Percentiles rank a stretch among this genome's conserved stretches.
Evolutionary conservation across 2,329 filamentous ascomycete genomes (phyloP).

Genomic region (Diaporthe helianthi): DNA sequence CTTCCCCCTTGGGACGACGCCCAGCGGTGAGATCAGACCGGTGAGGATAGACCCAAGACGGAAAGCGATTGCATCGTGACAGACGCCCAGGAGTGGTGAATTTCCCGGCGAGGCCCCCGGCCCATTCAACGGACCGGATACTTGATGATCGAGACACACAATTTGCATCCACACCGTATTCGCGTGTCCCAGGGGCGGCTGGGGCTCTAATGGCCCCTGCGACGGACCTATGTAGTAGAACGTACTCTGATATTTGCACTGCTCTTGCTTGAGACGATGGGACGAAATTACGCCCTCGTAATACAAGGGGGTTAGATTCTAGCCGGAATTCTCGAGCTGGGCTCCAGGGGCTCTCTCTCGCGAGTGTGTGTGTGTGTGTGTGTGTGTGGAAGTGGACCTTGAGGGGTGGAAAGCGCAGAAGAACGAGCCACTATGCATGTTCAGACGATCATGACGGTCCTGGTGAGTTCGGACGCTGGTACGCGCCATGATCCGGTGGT

Average conservation of each 20-base stretch:
- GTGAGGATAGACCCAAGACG: neutral
- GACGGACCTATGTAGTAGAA: neutral
- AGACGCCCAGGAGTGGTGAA: neutral
- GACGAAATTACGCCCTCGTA: neutral
- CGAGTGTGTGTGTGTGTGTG: no score
- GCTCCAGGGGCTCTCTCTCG: neutral
- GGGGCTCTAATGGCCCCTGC: neutral
- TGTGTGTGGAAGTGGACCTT: neutral
- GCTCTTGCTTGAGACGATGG: neutral
- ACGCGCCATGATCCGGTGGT: neutral
- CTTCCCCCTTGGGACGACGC: constrained; percentile 12
- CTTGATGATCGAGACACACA: constrained; percentile 5
- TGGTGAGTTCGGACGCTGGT: constrained; percentile 3
- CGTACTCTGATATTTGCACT: neutral
- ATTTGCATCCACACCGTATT: neutral
- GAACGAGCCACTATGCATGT: neutral
- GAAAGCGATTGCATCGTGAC: neutral
- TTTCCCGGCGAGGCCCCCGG: neutral
- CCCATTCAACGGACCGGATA: neutral
- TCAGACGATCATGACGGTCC: neutral
- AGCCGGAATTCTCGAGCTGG: neutral
- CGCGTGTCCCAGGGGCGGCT: neutral
- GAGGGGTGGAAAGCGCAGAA: neutral
- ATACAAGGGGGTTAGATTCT: neutral
- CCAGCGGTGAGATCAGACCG: constrained; percentile 19